phyloP scores from a whole-genome alignment of 345 rosid species.

The Conringia planisiliqua region DNA sequence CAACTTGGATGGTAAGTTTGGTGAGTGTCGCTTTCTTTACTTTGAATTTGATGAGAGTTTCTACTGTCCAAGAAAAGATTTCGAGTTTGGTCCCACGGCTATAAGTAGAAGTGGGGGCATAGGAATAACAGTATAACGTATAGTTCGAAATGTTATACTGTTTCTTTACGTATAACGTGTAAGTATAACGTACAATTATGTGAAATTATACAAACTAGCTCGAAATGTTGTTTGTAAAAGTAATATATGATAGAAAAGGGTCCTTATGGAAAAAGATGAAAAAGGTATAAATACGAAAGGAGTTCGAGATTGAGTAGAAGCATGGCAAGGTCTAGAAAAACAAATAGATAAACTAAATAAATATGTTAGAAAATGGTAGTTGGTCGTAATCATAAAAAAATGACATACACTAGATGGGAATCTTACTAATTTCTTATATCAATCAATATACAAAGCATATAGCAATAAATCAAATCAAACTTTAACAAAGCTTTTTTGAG shows the following conservation, averaged over 20 bases:
- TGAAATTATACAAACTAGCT: not conserved
- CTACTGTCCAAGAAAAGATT: not conserved
- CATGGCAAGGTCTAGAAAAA: constrained; percentile 45
- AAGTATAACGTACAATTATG: too few relatives aligned
- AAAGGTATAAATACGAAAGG: not conserved
- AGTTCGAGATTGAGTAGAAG: constrained; percentile 48
- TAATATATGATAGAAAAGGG: not conserved
- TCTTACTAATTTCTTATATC: constrained; percentile 19
- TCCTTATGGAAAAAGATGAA: too few relatives aligned
- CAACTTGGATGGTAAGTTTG: constrained; percentile 19
- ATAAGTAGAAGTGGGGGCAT: constrained; percentile 1
- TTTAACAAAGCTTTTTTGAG: constrained; percentile 16
- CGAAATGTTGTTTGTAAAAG: constrained; percentile 43
- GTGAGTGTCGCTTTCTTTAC: constrained; percentile 26
- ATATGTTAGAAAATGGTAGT: constrained; percentile 12
- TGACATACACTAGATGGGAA: constrained; percentile 14
- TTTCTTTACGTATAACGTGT: too few relatives aligned
- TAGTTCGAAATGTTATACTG: too few relatives aligned
- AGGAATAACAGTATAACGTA: not conserved
- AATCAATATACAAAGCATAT: constrained; percentile 1
- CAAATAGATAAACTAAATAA: not conserved
- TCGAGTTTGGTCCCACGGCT: not conserved
- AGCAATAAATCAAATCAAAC: constrained; percentile 14
- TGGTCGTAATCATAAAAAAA: constrained; percentile 21
- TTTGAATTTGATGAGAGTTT: constrained; percentile 16